Conservation (phyloP, 2,329 filamentous ascomycete genomes). For the Epichloe festucae region DNA sequence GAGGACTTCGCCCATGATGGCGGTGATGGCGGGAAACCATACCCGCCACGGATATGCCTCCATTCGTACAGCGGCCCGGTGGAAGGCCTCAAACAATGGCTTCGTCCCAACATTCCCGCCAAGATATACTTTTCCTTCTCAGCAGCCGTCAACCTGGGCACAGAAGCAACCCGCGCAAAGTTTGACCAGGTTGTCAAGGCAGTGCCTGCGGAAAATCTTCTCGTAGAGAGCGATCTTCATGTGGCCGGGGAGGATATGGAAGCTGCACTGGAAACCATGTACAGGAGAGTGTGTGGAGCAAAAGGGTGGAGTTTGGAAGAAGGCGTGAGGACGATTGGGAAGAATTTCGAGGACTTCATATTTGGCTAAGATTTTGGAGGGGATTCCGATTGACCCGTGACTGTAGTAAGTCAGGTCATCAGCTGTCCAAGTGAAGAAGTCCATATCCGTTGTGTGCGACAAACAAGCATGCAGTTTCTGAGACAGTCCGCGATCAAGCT, state of each 20-base stretch:
- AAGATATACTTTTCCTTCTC: conserved; percentile 85
- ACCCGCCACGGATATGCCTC: conserved; percentile 78
- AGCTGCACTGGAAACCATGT: conserved; percentile 56
- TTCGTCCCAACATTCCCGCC: conserved; percentile 58
- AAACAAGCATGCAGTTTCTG: no score
- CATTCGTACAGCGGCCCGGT: conserved; percentile 81
- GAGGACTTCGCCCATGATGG: conserved; percentile 19
- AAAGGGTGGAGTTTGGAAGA: conserved; percentile 67
- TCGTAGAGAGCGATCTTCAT: conserved; percentile 87
- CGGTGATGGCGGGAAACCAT: conserved; percentile 37
- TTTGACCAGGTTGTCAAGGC: conserved; percentile 54
- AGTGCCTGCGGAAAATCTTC: conserved; percentile 63
- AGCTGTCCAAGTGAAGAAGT: no score
- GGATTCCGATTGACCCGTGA: no score
- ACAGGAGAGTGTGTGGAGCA: conserved; percentile 60
- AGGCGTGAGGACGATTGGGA: conserved; percentile 52
- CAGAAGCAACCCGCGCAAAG: conserved; percentile 29
- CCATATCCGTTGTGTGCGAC: no score
- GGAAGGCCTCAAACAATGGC: conserved; percentile 66
- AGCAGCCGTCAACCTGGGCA: conserved; percentile 62
- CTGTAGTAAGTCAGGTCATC: no score
- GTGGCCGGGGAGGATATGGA: conserved; percentile 75
- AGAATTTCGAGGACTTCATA: conserved; percentile 69
- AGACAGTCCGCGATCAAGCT: no score
- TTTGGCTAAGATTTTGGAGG: conserved; percentile 34